Conservation (phyloP, 2,329 filamentous ascomycete species). For the Sarocladiaceae sp. region DNA sequence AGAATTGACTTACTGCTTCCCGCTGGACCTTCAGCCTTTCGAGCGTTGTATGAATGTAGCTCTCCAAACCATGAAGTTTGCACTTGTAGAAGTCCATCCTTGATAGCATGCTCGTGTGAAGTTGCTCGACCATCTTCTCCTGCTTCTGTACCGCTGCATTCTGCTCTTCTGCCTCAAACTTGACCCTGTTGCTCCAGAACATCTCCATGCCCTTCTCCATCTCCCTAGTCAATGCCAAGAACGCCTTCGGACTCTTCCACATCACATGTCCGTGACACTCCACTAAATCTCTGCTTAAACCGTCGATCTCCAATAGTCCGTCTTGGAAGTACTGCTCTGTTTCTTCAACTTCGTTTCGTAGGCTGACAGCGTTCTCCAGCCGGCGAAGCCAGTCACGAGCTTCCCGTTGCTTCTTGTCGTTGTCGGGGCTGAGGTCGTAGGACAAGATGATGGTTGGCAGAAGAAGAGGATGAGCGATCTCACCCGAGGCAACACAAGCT, state of each 20-base stretch:
- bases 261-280: constrained; percentile 60
- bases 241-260: constrained; percentile 61
- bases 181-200: constrained; percentile 28
- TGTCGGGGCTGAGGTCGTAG: constrained; percentile 51
- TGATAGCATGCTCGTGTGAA: constrained; percentile 49
- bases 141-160: constrained; percentile 6
- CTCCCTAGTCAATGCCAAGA: constrained; percentile 47
- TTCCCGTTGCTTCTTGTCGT: constrained; percentile 59
- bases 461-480: constrained; percentile 54
- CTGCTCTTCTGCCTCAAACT: constrained; percentile 3
- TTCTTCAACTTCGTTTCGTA: constrained; percentile 56
- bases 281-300: constrained; percentile 57
- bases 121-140: constrained; percentile 28
- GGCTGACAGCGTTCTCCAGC: constrained; percentile 57
- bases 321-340: constrained; percentile 48
- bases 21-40: constrained; percentile 58
- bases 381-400: constrained; percentile 57
- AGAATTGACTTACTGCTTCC: constrained; percentile 44
- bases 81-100: constrained; percentile 56
- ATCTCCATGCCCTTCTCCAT: constrained; percentile 43
- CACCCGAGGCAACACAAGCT: constrained; percentile 35
- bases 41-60: constrained; percentile 59
- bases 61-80: constrained; percentile 58
- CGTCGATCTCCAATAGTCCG: constrained; percentile 51
- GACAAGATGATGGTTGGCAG: constrained; percentile 55